Base-by-base conservation (phyloP, 805 yeast species). In the Schizosaccharomyces japonicus region DNA sequence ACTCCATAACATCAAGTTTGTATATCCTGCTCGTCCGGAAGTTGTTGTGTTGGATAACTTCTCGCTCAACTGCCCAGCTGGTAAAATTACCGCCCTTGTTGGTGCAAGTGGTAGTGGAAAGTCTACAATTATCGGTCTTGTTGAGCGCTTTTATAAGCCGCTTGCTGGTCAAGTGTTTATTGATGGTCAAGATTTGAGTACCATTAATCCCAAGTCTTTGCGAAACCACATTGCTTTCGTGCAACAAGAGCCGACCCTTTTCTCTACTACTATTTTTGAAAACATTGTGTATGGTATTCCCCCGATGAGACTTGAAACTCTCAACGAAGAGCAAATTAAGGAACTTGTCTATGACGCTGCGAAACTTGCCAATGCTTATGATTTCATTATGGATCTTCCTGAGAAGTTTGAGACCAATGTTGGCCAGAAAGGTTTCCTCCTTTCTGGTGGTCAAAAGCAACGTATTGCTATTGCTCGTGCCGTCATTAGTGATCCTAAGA, bases 81-180 rank as follows among this genome's bases (percentile, higher is more conserved):
- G 94, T 6, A 60, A 75, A 54, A 81, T 80, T 54, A 87, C 83
- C 33, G 95, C 94, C 10, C 72, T 83, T 53, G 94, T 83, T 19
- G 95, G 95, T 1, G 78, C 93, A 84, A 3, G 76, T 80, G 23
- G 94, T 8, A 54, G 59, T 6, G 84, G 40, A 60, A 66, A 5
- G 47, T 51, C 55, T 48, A 55, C 58, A 0, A 66, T 75, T 13
- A 65, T 75, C 3, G 78, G 75, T 53, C 59, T 75, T 25, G 59
- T 75, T 21, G 63, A 75, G 51, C 62, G 80, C 42, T 73, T 73
- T 54, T 76, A 75, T 55, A 75, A 72, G 51, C 75, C 78, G 3
- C 52, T 57, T 3, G 52, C 58, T 0, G 81, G 81, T 6, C 54
- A 58, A 13, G 66, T 75, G 3, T 42, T 58, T 1, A 61, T 75